Evolutionary conservation across 2,329 filamentous ascomycete species (phyloP), one percentile per base, ranked within the genome.

Genomic region (Fusarium agapanthi): DNA sequence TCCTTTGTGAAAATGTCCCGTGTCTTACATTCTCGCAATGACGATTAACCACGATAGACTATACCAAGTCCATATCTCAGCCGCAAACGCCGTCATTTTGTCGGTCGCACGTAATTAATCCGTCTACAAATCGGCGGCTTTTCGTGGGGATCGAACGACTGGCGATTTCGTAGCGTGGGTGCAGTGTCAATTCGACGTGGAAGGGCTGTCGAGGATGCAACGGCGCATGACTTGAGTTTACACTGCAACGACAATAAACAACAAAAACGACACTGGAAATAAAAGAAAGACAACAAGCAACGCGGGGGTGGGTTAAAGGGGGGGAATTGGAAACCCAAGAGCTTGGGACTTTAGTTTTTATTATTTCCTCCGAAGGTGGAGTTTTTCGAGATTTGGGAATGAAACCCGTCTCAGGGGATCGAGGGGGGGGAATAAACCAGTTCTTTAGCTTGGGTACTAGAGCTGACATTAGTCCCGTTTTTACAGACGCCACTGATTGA

Each of bases 51-150:
- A 79, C 6, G 81, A 82, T 64, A 86, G 54, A 35, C 79, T 78
- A 67, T 84, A 87, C 83, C 84, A 84, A 15, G 78, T 81, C 84
- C 84, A 86, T 73, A 82, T 81, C 77, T 86, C 84, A 32, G 75
- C 78, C 16, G 75, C 67, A 30, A 83, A 75, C 30, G 75, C 69
- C 48, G 79, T 75, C 80, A 81, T 81, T 66, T 43, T 69, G 44
- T 55, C 64, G 65, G 38, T 61, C 32, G 59, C 26, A 38, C 28
- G 22, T 28, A 22, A 24, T 44, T n/a, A 37, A 37, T 37, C 6
- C 13, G 26, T 26, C 12, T 32, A 37, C 24, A 40, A 45, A 30
- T 63, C 50, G 35, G 34, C 20, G 32, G 30, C 20, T 60, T 43
- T 47, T 28, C 44, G 44, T 10, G 9, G 26, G 16, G 63, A 62